These are phyloP conservation scores for Phytophthora multivora DNA, from an alignment of 352 stramenopile genomes.

Conservation along the genomic window DNA sequence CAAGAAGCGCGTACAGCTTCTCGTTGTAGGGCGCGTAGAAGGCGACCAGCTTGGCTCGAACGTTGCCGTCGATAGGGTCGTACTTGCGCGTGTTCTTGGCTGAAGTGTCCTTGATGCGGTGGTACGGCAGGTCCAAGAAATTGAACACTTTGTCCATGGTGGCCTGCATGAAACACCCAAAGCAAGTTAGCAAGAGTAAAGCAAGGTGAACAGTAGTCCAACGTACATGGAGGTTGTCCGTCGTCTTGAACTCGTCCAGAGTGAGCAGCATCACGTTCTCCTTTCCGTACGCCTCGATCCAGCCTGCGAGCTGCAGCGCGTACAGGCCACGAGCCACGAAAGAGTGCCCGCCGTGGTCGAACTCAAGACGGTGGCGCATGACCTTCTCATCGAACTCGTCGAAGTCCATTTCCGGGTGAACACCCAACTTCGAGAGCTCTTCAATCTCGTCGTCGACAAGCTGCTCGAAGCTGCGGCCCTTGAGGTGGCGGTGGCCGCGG, in stretches of 20 bases:
- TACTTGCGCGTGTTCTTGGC: constrained; percentile 92
- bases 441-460: constrained; percentile 76
- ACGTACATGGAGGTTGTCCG: constrained; percentile 64
- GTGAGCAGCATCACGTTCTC: constrained; percentile 93
- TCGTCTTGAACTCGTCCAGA: constrained; percentile 93
- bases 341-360: constrained; percentile 81
- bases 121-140: constrained; percentile 84
- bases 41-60: constrained; percentile 58
- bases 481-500: constrained; percentile 72
- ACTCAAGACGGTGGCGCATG: constrained; percentile 44
- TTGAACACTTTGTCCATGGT: constrained; percentile 87
- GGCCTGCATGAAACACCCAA: constrained; percentile 27
- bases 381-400: constrained; percentile 72
- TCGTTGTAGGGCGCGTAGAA: constrained; percentile 89
- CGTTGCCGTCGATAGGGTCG: constrained; percentile 60
- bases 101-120: constrained; percentile 78
- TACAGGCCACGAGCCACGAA: constrained; percentile 93
- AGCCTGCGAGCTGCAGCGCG: constrained; percentile 92
- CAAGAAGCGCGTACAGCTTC: constrained; percentile 73
- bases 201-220: background rate
- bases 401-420: constrained; percentile 78
- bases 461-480: constrained; percentile 69
- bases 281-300: constrained; percentile 89
- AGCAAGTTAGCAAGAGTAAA: constrained; percentile 14
- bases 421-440: constrained; percentile 58